phyloP scores from a whole-genome alignment of 2,329 filamentous ascomycete species.

The Ceratocystis smalleyi region DNA sequence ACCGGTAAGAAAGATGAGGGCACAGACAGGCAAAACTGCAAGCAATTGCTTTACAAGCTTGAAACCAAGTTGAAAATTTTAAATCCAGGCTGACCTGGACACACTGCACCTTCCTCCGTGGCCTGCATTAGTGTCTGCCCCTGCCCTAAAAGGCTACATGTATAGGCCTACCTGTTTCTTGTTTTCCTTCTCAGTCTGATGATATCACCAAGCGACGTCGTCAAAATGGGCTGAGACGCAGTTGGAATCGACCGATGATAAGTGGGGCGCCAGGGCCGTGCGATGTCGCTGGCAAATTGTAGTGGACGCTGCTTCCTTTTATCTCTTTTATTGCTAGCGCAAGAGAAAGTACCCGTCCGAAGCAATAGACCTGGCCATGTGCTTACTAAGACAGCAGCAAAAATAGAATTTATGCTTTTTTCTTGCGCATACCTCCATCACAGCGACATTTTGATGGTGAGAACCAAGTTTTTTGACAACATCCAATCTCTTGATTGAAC shows the following conservation, averaged over 20 bases:
- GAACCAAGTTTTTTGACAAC: too few species aligned
- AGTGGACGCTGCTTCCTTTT: constrained; percentile 7
- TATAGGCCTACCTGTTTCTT: constrained; percentile 2
- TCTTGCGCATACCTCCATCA: not conserved
- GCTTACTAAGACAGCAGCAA: not conserved
- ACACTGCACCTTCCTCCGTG: not conserved
- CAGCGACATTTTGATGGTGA: not conserved
- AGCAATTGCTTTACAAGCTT: not conserved
- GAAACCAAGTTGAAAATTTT: not conserved
- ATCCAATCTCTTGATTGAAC: not conserved
- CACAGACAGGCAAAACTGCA: not conserved
- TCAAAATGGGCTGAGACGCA: constrained; percentile 17
- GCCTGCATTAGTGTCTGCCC: not conserved
- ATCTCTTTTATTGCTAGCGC: not conserved
- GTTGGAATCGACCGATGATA: constrained; percentile 17
- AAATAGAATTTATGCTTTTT: not conserved
- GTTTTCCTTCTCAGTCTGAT: constrained; percentile 7
- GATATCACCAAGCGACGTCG: constrained; percentile 15
- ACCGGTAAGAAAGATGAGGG: not conserved
- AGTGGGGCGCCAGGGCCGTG: constrained; percentile 13
- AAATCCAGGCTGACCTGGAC: not conserved
- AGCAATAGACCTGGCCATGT: not conserved
- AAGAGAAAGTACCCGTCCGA: not conserved
- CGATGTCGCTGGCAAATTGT: constrained; percentile 8
- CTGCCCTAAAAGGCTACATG: not conserved